Evolutionary conservation across 164 flowering plant species (phyloP).

Genomic region (Nelumbo lutea): DNA sequence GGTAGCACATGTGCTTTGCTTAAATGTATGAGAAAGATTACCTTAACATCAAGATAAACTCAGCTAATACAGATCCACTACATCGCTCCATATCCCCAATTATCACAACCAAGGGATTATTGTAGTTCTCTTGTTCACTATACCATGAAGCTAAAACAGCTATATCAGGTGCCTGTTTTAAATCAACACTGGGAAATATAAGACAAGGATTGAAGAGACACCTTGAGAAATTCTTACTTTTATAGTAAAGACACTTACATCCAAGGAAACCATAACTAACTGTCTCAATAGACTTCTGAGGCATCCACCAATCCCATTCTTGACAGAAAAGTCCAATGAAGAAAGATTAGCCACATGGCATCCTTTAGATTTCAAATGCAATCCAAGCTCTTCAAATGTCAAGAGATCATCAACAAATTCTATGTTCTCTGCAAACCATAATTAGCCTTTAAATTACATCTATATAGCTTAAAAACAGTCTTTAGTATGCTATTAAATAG

Average conservation of each 20-base stretch:
- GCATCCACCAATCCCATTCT: conserved; percentile 77
- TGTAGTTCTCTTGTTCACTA: conserved; percentile 41
- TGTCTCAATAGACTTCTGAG: conserved; percentile 67
- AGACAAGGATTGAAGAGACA: conserved; percentile 3
- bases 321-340: conserved; percentile 56
- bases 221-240: not conserved
- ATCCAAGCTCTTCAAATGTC: conserved; percentile 77
- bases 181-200: not conserved
- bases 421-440: conserved; percentile 53
- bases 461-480: too few species aligned
- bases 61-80: conserved; percentile 61
- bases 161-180: conserved; percentile 62
- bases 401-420: conserved; percentile 89
- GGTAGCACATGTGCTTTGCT: too few species aligned
- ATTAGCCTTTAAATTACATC: too few species aligned
- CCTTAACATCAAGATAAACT: conserved; percentile 77
- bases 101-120: conserved; percentile 61
- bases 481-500: too few species aligned
- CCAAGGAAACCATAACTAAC: conserved; percentile 38
- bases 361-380: conserved; percentile 57
- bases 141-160: conserved; percentile 83
- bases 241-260: conserved; percentile 33
- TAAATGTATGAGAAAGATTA: conserved; percentile 11
- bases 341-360: conserved; percentile 83
- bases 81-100: conserved; percentile 84